Percentiles rank a stretch among this genome's conserved stretches.
Evolutionary conservation across 495 filamentous ascomycete genomes (phyloP).

Genomic region (Rostrohypoxylon terebratum): DNA sequence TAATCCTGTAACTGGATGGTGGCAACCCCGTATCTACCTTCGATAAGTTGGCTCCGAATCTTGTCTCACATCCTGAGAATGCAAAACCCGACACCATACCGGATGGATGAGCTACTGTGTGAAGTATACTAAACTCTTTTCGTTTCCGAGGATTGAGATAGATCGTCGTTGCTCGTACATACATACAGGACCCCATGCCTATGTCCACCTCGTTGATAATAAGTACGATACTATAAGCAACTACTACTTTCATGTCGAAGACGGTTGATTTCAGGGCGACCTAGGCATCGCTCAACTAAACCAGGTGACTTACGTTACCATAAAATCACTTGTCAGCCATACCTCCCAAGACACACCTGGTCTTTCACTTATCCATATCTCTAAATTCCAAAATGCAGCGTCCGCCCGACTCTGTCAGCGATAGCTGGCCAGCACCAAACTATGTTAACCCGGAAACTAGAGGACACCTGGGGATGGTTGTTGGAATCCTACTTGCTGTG

Average conservation of each 20-base stretch:
- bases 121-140: conserved; percentile 7
- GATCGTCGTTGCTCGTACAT: not conserved
- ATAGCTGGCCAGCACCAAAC: conserved; percentile 67
- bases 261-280: not conserved
- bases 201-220: conserved; percentile 1
- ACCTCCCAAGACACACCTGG: not conserved
- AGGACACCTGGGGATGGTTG: conserved; percentile 57
- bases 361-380: conserved; percentile 6
- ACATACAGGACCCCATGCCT: not conserved
- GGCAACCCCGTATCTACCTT: conserved; percentile 20
- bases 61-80: conserved; percentile 17
- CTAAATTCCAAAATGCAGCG: conserved; percentile 53
- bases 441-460: conserved; percentile 65
- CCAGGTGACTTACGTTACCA: not conserved
- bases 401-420: conserved; percentile 59
- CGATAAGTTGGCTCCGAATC: not conserved
- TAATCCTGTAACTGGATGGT: conserved; percentile 25
- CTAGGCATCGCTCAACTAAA: conserved; percentile 7
- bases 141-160: not conserved
- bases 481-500: conserved; percentile 55
- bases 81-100: not conserved
- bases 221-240: conserved; percentile 7
- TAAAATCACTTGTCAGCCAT: conserved; percentile 7
- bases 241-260: not conserved
- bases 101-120: not conserved